These are phyloP conservation scores for Boletellus sp. DNA, from an alignment of 768 basidiomycete species.

Conservation along the genomic window DNA sequence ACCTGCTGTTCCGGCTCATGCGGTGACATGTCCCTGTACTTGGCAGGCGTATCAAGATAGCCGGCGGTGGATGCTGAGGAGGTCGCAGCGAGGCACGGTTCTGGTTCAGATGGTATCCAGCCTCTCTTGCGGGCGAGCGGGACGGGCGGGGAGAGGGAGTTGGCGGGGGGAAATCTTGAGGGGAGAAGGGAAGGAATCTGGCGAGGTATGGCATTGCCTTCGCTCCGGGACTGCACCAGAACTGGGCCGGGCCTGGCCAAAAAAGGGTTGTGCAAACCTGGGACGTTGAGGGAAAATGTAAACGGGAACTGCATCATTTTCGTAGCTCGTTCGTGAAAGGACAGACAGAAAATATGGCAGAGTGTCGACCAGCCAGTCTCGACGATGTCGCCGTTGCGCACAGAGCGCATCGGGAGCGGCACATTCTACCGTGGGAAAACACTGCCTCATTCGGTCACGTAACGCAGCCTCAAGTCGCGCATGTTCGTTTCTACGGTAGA, in stretches of 20 bases:
- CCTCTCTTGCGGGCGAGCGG: constrained; percentile 57
- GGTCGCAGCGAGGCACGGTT: constrained; percentile 50
- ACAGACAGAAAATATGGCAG: neutral
- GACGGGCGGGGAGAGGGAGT: constrained; percentile 34
- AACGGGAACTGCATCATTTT: constrained; percentile 58
- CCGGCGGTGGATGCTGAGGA: constrained; percentile 55
- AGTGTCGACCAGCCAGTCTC: no score
- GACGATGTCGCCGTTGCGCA: no score
- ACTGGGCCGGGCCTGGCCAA: constrained; percentile 25
- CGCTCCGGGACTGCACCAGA: constrained; percentile 20
- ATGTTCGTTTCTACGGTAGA: no score
- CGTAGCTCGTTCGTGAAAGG: constrained; percentile 25
- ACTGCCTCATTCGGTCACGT: no score
- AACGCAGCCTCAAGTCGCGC: no score
- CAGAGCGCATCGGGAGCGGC: no score
- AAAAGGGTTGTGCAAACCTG: constrained; percentile 69
- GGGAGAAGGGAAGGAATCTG: constrained; percentile 17
- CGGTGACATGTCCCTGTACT: constrained; percentile 44
- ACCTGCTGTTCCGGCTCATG: constrained; percentile 36
- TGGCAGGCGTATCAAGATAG: constrained; percentile 67
- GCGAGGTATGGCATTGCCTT: constrained; percentile 25
- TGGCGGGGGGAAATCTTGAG: constrained; percentile 11
- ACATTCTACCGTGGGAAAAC: no score
- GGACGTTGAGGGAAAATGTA: constrained; percentile 64
- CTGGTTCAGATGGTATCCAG: constrained; percentile 65